phyloP scores from a whole-genome alignment of 257 asterid genomes.

The Hygrophila difformis region DNA sequence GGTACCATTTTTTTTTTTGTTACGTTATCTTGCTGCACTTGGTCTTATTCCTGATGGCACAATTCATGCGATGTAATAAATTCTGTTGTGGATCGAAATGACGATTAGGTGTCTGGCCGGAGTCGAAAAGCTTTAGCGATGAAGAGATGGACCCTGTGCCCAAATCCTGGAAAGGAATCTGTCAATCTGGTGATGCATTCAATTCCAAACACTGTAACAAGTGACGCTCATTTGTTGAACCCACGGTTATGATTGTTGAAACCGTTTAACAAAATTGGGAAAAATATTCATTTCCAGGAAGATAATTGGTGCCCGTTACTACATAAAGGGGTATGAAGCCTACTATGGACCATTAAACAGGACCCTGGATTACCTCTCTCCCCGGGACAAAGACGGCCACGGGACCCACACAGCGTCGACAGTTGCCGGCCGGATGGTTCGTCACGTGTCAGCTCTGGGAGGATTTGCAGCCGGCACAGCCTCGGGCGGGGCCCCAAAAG shows the following conservation, averaged over 20 bases:
- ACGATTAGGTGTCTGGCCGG: constrained; percentile 83
- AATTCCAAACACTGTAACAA: constrained; percentile 64
- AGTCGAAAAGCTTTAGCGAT: constrained; percentile 66
- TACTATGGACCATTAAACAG: constrained; percentile 57
- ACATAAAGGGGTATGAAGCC: constrained; percentile 64
- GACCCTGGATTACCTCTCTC: constrained; percentile 54
- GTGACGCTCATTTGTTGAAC: constrained; percentile 18
- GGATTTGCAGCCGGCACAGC: constrained; percentile 71
- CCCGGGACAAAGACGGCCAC: constrained; percentile 90
- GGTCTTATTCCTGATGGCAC: too few species aligned
- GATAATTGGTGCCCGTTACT: constrained; percentile 78
- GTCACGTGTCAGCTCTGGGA: constrained; percentile 45
- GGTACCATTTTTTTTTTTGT: too few species aligned
- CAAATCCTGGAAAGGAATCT: constrained; percentile 70
- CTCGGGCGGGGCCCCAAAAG: too few species aligned
- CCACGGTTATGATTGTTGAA: too few species aligned
- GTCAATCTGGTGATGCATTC: constrained; percentile 70
- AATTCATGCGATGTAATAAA: not conserved
- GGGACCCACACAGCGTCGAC: constrained; percentile 91
- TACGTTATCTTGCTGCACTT: too few species aligned
- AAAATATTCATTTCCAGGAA: too few species aligned
- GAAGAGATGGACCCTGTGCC: constrained; percentile 65
- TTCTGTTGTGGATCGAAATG: not conserved
- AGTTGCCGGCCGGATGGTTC: constrained; percentile 44
- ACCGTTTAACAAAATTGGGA: too few species aligned